These are phyloP conservation scores for Vigna unguiculata DNA, from an alignment of 306 rosid genomes.

Conservation along the genomic window DNA sequence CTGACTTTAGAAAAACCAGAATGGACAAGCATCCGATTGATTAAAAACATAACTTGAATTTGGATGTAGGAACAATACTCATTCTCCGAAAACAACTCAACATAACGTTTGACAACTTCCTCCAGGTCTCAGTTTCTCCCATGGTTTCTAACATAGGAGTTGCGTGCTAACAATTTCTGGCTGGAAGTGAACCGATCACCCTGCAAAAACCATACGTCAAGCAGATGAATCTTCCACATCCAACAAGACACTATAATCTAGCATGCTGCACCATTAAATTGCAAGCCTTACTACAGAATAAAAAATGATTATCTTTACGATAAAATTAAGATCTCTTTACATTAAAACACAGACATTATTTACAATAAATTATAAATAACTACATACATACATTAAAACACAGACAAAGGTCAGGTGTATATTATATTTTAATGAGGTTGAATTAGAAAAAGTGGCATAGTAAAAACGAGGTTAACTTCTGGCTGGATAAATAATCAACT, in stretches of 20 bases:
- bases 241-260: slow-evolving; percentile 28
- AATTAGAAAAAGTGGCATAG: neutral
- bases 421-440: neutral
- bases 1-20: slow-evolving; percentile 15
- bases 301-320: slow-evolving; percentile 27
- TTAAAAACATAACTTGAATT: slow-evolving; percentile 24
- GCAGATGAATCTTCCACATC: slow-evolving; percentile 31
- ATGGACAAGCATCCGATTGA: slow-evolving; percentile 14
- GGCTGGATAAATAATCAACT: no score
- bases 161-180: slow-evolving; percentile 67
- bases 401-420: neutral
- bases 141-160: slow-evolving; percentile 73
- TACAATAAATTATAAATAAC: neutral
- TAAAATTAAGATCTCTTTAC: slow-evolving; percentile 12
- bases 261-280: slow-evolving; percentile 8
- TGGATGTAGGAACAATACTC: slow-evolving; percentile 33
- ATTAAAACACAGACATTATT: neutral
- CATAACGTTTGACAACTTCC: slow-evolving; percentile 9
- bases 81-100: slow-evolving; percentile 36
- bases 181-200: slow-evolving; percentile 71
- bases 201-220: slow-evolving; percentile 55
- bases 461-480: no score
- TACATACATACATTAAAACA: neutral
- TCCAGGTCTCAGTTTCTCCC: slow-evolving; percentile 63
- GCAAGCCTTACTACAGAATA: slow-evolving; percentile 14